Conservation (phyloP, 305 asterid genomes). For the Fraxinus xanthoxyloides region DNA sequence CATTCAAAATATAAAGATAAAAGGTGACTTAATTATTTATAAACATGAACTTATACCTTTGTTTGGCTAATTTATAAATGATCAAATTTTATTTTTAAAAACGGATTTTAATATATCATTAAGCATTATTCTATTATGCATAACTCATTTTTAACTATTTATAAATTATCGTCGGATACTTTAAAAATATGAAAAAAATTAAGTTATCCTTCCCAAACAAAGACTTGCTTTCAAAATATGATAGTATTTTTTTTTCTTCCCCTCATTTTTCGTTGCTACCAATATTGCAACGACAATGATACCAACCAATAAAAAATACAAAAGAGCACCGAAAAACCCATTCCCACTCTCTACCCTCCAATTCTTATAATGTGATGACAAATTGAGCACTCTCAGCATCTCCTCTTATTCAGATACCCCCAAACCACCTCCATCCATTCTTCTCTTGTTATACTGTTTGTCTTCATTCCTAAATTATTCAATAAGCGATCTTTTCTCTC, state of each 20-base stretch:
- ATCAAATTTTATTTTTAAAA: background rate
- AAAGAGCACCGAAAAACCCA: background rate
- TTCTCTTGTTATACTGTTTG: background rate
- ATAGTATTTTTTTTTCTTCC: too few species aligned
- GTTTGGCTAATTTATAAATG: background rate
- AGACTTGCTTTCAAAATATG: background rate
- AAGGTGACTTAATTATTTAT: background rate
- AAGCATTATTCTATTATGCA: background rate
- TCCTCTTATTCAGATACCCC: conserved; percentile 30
- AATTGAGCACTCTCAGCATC: conserved; percentile 28
- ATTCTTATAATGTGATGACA: conserved; percentile 22
- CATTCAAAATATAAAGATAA: background rate
- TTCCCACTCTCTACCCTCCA: conserved; percentile 4
- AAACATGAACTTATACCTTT: background rate
- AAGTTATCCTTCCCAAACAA: background rate
- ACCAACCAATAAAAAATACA: background rate
- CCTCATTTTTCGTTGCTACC: background rate
- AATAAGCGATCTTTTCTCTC: background rate
- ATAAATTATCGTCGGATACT: background rate
- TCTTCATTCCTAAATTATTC: background rate
- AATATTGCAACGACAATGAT: background rate
- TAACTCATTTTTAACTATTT: background rate
- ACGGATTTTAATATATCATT: background rate
- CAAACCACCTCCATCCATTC: background rate
- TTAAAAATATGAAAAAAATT: background rate